phyloP scores from a whole-genome alignment of 495 filamentous ascomycete genomes.

The Sphaerosporella brunnea region DNA sequence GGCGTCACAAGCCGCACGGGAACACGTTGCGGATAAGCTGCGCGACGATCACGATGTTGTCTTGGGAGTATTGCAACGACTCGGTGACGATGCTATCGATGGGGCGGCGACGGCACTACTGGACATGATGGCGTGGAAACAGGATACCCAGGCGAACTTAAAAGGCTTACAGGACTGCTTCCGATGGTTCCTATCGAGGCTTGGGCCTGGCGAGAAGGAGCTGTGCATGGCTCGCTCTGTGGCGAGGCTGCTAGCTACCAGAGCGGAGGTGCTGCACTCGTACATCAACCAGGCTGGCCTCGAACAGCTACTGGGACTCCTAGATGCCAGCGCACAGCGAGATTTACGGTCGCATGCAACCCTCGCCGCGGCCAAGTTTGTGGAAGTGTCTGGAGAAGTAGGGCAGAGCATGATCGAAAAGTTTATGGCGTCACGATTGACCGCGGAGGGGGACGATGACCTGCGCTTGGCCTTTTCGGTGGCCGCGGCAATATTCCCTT shows the following conservation, averaged over 20 bases:
- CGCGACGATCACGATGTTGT: slow-evolving; percentile 34
- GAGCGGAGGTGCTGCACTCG: slow-evolving; percentile 36
- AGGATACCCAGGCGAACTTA: slow-evolving; percentile 31
- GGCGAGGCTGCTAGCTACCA: slow-evolving; percentile 42
- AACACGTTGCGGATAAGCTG: slow-evolving; percentile 35
- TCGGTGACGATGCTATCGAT: slow-evolving; percentile 44
- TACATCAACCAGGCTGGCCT: slow-evolving; percentile 45
- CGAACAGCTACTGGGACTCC: slow-evolving; percentile 41
- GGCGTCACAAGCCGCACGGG: slow-evolving; percentile 38
- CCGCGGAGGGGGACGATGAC: slow-evolving; percentile 38
- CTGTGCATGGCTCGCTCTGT: slow-evolving; percentile 33
- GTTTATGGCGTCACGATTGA: slow-evolving; percentile 37
- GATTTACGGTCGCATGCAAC: slow-evolving; percentile 49
- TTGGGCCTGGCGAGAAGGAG: not conserved
- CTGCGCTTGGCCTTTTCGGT: slow-evolving; percentile 70
- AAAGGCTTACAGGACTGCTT: slow-evolving; percentile 45
- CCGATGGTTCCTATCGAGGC: slow-evolving; percentile 44
- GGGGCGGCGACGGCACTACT: slow-evolving; percentile 40
- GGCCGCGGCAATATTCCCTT: slow-evolving; percentile 67
- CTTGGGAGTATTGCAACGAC: slow-evolving; percentile 40
- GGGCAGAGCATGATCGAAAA: slow-evolving; percentile 39
- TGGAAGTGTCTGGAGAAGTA: slow-evolving; percentile 39
- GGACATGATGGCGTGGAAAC: slow-evolving; percentile 39
- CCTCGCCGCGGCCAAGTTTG: slow-evolving; percentile 46
- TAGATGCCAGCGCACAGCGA: slow-evolving; percentile 40